Percentiles rank a stretch among this genome's conserved stretches.
phyloP scores from a whole-genome alignment of 1,284 basidiomycete species.

The Ceratobasidium papillatum region DNA sequence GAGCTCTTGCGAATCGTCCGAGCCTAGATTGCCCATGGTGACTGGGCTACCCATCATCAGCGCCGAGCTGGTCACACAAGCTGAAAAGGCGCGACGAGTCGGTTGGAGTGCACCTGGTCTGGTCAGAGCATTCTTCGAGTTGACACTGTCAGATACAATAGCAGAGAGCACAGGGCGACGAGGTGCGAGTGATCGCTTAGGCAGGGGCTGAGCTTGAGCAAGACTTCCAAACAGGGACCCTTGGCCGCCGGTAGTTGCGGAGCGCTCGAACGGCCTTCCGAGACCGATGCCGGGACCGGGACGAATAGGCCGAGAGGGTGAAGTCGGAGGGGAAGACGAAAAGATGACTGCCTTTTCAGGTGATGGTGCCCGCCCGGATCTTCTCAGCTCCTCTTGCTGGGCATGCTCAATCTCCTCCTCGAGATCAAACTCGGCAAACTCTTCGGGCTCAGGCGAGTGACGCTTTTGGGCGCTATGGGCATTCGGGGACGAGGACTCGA shows the following conservation, averaged over 20 bases:
- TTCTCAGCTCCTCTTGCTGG: constrained; percentile 26
- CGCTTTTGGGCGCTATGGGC: constrained; percentile 67
- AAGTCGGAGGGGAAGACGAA: constrained; percentile 67
- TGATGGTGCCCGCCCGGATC: constrained; percentile 17
- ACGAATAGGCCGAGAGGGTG: constrained; percentile 65
- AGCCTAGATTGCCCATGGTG: neutral
- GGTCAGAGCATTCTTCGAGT: constrained; percentile 49
- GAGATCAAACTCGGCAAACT: constrained; percentile 43
- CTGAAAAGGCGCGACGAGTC: constrained; percentile 75
- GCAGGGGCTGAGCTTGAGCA: constrained; percentile 46
- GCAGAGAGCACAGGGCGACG: constrained; percentile 75
- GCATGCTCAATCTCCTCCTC: constrained; percentile 39
- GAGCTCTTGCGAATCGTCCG: constrained; percentile 4
- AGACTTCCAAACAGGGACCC: constrained; percentile 54
- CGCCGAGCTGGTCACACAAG: constrained; percentile 48
- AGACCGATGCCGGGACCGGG: constrained; percentile 22
- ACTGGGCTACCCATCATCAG: constrained; percentile 29
- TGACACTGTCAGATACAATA: constrained; percentile 52
- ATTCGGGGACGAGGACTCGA: constrained; percentile 52
- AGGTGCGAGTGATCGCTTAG: constrained; percentile 59
- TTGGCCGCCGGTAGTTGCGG: constrained; percentile 52
- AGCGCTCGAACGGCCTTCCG: constrained; percentile 59
- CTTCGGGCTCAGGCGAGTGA: constrained; percentile 67
- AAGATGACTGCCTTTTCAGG: constrained; percentile 46
- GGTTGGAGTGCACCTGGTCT: constrained; percentile 54